A percentile compares a stretch with the other conserved stretches of the same genome.
phyloP scores from a whole-genome alignment of 306 rosid genomes.

The Spatholobus suberectus region DNA sequence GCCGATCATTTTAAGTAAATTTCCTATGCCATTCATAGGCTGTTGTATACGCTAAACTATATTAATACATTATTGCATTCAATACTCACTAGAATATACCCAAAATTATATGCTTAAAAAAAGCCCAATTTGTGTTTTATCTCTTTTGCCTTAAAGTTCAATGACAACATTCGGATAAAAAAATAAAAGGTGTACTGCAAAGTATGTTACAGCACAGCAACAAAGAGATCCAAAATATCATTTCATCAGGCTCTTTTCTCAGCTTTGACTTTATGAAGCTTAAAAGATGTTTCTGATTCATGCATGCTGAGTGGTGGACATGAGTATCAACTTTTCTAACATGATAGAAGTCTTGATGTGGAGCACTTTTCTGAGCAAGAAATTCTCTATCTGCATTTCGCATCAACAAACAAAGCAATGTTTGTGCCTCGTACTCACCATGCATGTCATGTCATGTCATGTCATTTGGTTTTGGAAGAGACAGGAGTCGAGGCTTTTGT shows the following conservation, averaged over 20 bases:
- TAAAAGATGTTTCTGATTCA: constrained; percentile 98
- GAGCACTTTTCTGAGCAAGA: constrained; percentile 99
- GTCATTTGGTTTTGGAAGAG: too few species aligned
- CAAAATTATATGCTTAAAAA: neutral
- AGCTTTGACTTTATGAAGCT: constrained; percentile 98
- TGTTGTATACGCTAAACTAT: neutral
- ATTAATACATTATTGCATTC: neutral
- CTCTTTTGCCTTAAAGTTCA: constrained; percentile 17
- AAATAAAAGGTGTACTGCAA: neutral
- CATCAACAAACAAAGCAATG: too few species aligned
- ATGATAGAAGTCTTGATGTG: constrained; percentile 98
- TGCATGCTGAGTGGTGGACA: constrained; percentile 99
- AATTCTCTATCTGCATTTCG: constrained; percentile 97
- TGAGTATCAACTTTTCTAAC: constrained; percentile 98
- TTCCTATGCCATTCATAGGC: neutral
- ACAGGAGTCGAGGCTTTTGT: too few species aligned
- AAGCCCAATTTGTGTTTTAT: neutral
- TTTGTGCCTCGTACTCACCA: too few species aligned
- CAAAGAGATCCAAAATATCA: constrained; percentile 44
- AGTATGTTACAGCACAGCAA: constrained; percentile 21
- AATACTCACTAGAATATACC: neutral
- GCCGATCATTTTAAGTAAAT: constrained; percentile 27
- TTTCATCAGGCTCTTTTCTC: constrained; percentile 99
- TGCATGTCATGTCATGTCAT: too few species aligned
- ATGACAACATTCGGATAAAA: neutral